Base-by-base conservation (phyloP, 768 basidiomycete genomes). In the Psilocybe subaeruginosa region DNA sequence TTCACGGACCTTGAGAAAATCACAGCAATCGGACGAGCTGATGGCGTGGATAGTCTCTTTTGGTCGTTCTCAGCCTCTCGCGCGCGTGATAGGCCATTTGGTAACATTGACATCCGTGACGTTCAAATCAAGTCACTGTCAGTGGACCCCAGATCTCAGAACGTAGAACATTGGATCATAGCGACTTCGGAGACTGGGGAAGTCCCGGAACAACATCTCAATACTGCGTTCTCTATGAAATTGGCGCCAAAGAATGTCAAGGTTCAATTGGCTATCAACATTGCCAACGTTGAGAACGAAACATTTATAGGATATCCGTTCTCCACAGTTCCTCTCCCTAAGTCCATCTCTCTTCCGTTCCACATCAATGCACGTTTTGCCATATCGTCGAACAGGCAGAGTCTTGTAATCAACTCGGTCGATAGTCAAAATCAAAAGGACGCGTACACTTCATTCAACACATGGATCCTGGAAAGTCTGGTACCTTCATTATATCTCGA, bases 361-460 rank as follows among this genome's bases (percentile, higher is more conserved):
- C 82, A 84, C 60, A 58, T 83, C 4, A 74, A 77, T 37, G 81
- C 79, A 2, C 74, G 78, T 0, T 83, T 82, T 66, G 75, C 80
- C 31, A 68, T 83, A 9, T 74, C 82, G 0, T 74, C 78, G 2
- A 80, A 84, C 61, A 67, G 82, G 23, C 64, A 80, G 33, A 72
- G 71, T 33, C 72, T 81, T 17, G 73, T 77, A n/a, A 71, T 78
- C 46, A 78, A 81, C 64, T 71, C 72, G 1, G 72, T 72, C 35
- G 69, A 70, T 39, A 59, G 58, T 31, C 48, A n/a, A 2, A 46
- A 47, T 14, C 31, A 45, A 8, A 8, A 41, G 9, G 71, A 69
- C 48, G 48, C 65, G 1, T 75, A 79, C 52, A 73, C 79, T 6
- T 54, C 60, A 16, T 80, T 78, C 60, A 82, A 83, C 61, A 65